Evolutionary conservation across 140 eudicot species (phyloP).

Genomic region (Cichorium intybus): DNA sequence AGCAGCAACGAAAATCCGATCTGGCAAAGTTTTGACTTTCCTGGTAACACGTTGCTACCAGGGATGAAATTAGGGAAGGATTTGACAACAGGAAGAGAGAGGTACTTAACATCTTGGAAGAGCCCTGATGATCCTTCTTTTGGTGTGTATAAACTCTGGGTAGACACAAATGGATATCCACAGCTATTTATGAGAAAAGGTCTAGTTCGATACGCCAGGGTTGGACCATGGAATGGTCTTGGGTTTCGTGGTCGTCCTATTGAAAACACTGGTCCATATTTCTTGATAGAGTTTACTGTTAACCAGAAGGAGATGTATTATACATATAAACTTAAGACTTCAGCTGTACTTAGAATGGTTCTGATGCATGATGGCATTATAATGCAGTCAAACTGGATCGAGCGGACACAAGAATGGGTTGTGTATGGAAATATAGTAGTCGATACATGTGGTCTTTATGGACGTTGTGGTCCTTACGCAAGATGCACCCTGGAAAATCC

Average conservation of each 20-base stretch:
- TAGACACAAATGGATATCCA: constrained; percentile 31
- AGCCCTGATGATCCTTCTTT: too few species aligned
- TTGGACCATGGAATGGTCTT: constrained; percentile 35
- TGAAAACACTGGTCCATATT: neutral
- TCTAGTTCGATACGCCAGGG: neutral
- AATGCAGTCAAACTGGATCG: constrained; percentile 22
- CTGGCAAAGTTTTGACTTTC: too few species aligned
- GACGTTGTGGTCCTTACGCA: constrained; percentile 24
- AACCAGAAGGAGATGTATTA: constrained; percentile 25
- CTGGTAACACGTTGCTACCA: too few species aligned
- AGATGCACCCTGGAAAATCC: constrained; percentile 9
- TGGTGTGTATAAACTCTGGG: constrained; percentile 5
- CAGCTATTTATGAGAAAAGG: constrained; percentile 14
- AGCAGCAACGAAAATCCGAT: too few species aligned
- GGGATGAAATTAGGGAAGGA: too few species aligned
- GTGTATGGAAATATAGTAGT: too few species aligned
- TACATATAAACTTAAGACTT: constrained; percentile 5
- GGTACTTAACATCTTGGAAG: too few species aligned
- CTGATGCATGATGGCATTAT: constrained; percentile 6
- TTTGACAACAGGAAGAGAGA: too few species aligned
- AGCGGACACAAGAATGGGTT: constrained; percentile 5
- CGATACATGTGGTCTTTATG: too few species aligned
- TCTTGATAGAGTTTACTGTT: neutral
- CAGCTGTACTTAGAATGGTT: constrained; percentile 8
- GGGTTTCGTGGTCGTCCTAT: constrained; percentile 16